Evolutionary conservation across 2,329 filamentous ascomycete species (phyloP), one percentile per base, ranked within the genome.

Genomic region (Gaeumannomyces tritici): DNA sequence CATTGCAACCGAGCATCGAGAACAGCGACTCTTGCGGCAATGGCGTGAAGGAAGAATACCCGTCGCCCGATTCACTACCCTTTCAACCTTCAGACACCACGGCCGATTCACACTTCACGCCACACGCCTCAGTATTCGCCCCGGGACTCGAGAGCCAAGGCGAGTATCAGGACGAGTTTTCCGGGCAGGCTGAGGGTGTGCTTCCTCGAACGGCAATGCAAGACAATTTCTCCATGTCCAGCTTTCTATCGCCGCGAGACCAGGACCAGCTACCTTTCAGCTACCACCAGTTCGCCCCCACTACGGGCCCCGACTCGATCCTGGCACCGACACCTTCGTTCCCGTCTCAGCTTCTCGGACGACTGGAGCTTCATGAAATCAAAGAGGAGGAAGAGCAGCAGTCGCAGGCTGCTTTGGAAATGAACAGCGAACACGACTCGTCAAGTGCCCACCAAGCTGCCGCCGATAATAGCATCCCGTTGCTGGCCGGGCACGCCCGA

Each of bases 21-120:
- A 18, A 51, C n/a, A 51, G n/a, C 42, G 42, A 51, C 11, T 51
- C 13, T 51, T 51, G 42, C 11, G 42, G 42, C 21, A 28, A 56
- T 15, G 55, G 60, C 18, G 65, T 64, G 24, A 47, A 59, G 24
- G 62, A 62, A 11, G 66, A 69, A 57, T 67, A 68, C 59, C 66
- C 66, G 11, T 69, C 67, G 9, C 67, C 67, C 11, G 62, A 65
- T 47, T 68, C 67, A 12, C 64, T 67, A 9, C 63, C 62, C 6
- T 67, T 63, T 31, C 63, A 64, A 1, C 35, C 62, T 2, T 54
- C 33, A 24, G 56, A 21, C 35, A 31, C 35, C 18, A 57, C 59
- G 11, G 35, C 62, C 33, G 65, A 67, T 8, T 33, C 63, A 1
- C 31, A 55, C 2, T 67, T 64, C 58, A 60, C 61, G 13, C 58